Conservation (phyloP, 208 protist species). For the Willaertia magna region DNA sequence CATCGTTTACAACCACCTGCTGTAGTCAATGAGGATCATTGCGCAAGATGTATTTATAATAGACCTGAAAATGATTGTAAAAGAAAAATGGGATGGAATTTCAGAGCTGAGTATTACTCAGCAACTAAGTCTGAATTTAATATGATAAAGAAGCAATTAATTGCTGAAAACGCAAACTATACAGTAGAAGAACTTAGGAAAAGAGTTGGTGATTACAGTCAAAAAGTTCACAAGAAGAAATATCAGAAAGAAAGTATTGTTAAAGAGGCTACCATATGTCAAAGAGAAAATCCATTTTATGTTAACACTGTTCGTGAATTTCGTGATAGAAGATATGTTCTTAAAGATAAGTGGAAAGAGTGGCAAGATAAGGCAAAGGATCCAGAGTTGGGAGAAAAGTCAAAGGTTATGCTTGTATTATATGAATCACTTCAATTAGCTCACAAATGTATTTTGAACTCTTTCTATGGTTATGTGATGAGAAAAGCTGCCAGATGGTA, state of each 20-base stretch:
- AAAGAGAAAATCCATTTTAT: constrained; percentile 99
- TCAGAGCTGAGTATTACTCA: constrained; percentile 93
- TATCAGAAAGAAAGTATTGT: constrained; percentile 59
- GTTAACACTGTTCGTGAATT: constrained; percentile 97
- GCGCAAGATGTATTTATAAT: constrained; percentile 93
- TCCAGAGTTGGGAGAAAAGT: constrained; percentile 24
- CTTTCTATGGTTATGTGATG: constrained; percentile 99
- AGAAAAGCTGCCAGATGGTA: constrained; percentile 94
- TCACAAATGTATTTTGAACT: constrained; percentile 99
- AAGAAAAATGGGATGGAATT: constrained; percentile 94
- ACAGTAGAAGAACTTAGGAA: constrained; percentile 43
- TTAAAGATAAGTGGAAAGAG: constrained; percentile 91
- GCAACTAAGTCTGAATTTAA: constrained; percentile 79
- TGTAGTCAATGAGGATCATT: constrained; percentile 82
- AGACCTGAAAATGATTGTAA: constrained; percentile 80
- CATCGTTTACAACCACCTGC: constrained; percentile 97
- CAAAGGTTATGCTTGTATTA: constrained; percentile 79
- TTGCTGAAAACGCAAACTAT: constrained; percentile 54
- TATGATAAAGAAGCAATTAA: constrained; percentile 82
- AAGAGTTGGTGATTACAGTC: constrained; percentile 86
- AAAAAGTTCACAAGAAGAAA: constrained; percentile 89
- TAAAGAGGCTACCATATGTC: constrained; percentile 87
- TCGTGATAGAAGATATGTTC: constrained; percentile 96
- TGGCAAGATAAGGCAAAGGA: constrained; percentile 76
- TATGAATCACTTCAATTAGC: constrained; percentile 99